Evolutionary conservation across 176 grass and related monocot genomes (phyloP).

Genomic region (Aechmea fasciata): DNA sequence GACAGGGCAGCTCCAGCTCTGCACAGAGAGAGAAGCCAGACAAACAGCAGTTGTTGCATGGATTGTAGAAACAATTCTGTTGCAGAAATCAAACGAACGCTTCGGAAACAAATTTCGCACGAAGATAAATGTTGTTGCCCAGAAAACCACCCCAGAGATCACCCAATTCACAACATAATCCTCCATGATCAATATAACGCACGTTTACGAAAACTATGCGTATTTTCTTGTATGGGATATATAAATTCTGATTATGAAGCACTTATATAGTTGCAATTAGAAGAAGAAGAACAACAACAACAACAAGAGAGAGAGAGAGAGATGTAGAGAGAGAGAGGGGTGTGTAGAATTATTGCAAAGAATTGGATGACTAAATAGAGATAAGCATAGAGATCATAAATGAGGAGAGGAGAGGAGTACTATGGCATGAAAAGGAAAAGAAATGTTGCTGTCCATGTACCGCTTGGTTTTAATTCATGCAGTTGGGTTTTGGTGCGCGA

Average conservation of each 20-base stretch:
- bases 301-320: no score
- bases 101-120: conserved; percentile 27
- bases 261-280: no score
- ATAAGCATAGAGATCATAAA: not conserved
- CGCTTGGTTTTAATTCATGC: no score
- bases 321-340: not conserved
- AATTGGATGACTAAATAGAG: not conserved
- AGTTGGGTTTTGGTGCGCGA: no score
- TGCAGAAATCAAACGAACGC: conserved; percentile 59
- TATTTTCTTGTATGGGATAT: no score
- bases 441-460: no score
- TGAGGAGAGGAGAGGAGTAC: no score
- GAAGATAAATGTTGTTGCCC: conserved; percentile 47
- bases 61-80: conserved; percentile 43
- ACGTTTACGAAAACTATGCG: no score
- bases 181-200: conserved; percentile 21
- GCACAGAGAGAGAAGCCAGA: conserved; percentile 47
- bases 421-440: no score
- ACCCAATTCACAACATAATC: conserved; percentile 19
- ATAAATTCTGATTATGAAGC: no score
- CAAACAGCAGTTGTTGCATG: conserved; percentile 42
- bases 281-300: no score
- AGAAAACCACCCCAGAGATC: conserved; percentile 34
- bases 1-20: conserved; percentile 38
- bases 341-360: not conserved